These are phyloP conservation scores for Asterella californica DNA, from an alignment of 225 moss, liverwort and hornwort species.

Conservation along the genomic window DNA sequence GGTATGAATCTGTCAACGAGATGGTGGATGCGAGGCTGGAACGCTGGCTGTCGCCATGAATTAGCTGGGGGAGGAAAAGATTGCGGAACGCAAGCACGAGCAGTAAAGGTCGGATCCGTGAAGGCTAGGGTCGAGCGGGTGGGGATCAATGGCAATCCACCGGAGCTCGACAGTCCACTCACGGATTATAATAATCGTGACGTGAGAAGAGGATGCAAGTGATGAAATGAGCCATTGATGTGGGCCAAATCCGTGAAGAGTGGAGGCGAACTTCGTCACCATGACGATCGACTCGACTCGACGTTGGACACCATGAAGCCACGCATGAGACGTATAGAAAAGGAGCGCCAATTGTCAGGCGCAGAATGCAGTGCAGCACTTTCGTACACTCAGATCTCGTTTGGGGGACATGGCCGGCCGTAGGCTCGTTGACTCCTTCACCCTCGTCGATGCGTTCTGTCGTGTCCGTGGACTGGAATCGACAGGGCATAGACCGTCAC, in stretches of 20 bases:
- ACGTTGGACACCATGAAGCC: background rate
- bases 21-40: background rate
- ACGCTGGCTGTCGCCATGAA: background rate
- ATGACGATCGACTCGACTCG: background rate
- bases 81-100: background rate
- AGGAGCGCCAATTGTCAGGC: conserved; percentile 6
- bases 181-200: background rate
- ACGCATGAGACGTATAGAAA: conserved; percentile 6
- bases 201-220: background rate
- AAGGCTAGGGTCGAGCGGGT: no score
- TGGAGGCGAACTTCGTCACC: background rate
- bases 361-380: background rate
- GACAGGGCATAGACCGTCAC: background rate
- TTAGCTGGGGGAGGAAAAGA: background rate
- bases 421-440: conserved; percentile 5
- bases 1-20: background rate
- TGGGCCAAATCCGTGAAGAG: background rate
- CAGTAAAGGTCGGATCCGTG: background rate
- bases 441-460: background rate
- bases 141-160: background rate
- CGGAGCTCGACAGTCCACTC: background rate
- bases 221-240: background rate
- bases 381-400: conserved; percentile 1
- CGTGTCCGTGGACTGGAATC: background rate
- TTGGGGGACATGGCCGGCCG: background rate